Base-by-base conservation (phyloP, 1,284 basidiomycete species). In the Cerioporus squamosus region DNA sequence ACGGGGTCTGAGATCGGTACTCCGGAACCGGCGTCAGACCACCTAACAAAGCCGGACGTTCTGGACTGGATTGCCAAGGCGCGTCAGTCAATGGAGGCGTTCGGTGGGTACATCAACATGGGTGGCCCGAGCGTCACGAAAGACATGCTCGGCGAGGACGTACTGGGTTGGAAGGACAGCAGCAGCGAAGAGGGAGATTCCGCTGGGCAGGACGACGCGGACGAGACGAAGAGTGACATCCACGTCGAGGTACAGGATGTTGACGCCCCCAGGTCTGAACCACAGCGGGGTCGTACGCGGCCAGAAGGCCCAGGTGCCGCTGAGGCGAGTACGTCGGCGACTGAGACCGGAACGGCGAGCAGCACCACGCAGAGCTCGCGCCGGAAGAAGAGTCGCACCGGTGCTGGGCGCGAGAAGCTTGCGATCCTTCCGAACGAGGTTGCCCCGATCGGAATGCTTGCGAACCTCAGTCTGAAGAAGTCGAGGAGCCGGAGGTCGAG, bases 1-100 rank as follows among this genome's bases (percentile, higher is more conserved):
- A 59, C 60, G 5, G 46, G 65, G 57, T 66, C 72, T 18, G 67
- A 70, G 57, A 55, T 59, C 20, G 70, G 69, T 52, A 49, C 55
- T 29, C 60, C 51, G 26, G 66, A 42, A 43, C 59, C 47, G 29
- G 61, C 47, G 22, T 31, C 43, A n/a, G 49, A 52, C 46, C 53
- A 57, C 39, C 48, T 57, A 38, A 68, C 68, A 43, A 74, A 73
- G 60, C 73, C 74, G 48, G 77, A 76, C 59, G 82, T 90, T 53
- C 81, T 85, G 65, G 83, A 88, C 61, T 92, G 90, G 90, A 85
- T 92, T 55, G 78, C 83, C 17, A 87, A 85, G 67, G 89, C 89
- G 2, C 81, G 85, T 43, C 81, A 85, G 55, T 86, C 82, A 33
- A 77, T 91, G 44, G 79, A 84, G 55, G 83, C 86, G 47, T 87